Evolutionary conservation across 371 early-diverging fungal species (phyloP), one percentile per base, ranked within the genome.

Genomic region (Lichtheimia corymbifera): DNA sequence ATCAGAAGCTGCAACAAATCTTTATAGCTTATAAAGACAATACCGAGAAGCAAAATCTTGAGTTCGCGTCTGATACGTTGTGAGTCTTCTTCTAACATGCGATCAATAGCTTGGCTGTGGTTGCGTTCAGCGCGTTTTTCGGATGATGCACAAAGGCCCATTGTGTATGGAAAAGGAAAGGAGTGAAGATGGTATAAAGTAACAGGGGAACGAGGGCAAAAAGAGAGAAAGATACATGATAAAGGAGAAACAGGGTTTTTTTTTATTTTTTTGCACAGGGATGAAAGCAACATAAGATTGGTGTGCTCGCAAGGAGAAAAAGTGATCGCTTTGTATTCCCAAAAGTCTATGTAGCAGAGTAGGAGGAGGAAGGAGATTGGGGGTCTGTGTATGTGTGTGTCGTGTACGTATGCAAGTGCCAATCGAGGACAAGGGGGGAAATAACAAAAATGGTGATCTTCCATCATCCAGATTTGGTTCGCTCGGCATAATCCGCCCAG

Each of bases 41-140:
- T 83, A 87, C 91, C 92, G 68, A 90, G 61, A 15, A 91, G 65
- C 40, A 91, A 72, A 30, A 91, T 88, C 67, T 91, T 90, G 78
- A 83, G 89, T 66, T 91, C 91, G 62, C 77, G 80, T 65, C 83
- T 83, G 25, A 85, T 67, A 41, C 74, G 73, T 50, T 68, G 59
- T 41, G 67, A 78, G 62, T 90, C 90, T 42, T 85, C 76, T 59
- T 85, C 83, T 50, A 90, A 67, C 56, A 81, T 74, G 12, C 80
- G 74, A 62, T 91, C 91, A 53, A 91, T 89, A 51, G 67, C 71
- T 50, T 79, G 73, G 53, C 86, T 87, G 43, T 79, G 74, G 55
- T 76, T 63, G 60, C 74, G 76, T 62, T 77, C 78, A 55, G 79
- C 82, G 67, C 77, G 72, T 67, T 87, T 88, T 72, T 89, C 89